A percentile compares a stretch with the other conserved stretches of the same genome.
Conservation (phyloP, 2,329 filamentous ascomycete genomes). For the Penicillium occitanis region DNA sequence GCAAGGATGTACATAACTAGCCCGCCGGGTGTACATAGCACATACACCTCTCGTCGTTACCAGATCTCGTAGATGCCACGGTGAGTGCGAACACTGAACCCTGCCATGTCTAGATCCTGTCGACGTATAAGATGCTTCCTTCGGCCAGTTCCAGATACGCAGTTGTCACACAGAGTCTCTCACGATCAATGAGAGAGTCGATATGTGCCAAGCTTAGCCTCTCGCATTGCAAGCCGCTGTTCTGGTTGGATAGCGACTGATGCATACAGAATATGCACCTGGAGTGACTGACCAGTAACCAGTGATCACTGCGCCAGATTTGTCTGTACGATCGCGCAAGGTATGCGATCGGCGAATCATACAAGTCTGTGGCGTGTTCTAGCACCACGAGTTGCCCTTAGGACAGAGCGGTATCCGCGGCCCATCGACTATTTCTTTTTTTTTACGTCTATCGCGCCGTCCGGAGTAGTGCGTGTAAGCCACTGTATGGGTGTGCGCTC, state of each 20-base stretch:
- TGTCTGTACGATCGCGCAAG: conserved; percentile 17
- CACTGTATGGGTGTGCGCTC: neutral
- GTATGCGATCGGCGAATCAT: conserved; percentile 20
- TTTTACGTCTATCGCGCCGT: neutral
- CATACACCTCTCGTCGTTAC: conserved; percentile 9
- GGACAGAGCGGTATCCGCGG: conserved; percentile 22
- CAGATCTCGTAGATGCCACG: conserved; percentile 13
- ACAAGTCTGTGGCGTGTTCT: conserved; percentile 7
- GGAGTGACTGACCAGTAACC: neutral
- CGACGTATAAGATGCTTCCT: conserved; percentile 3
- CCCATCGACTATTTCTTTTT: conserved; percentile 14
- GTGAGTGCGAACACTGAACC: neutral
- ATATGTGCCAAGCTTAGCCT: neutral
- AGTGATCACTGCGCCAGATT: conserved; percentile 6
- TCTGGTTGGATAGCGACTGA: conserved; percentile 6
- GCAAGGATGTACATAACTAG: conserved; percentile 13
- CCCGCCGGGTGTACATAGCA: conserved; percentile 10
- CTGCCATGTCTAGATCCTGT: neutral
- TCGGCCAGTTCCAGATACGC: conserved; percentile 2
- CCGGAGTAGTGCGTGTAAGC: neutral
- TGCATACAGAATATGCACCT: conserved; percentile 14
- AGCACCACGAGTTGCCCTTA: conserved; percentile 19
- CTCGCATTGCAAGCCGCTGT: neutral
- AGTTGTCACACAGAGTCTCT: neutral
- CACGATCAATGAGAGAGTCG: conserved; percentile 1